Evolutionary conservation across 306 rosid species (phyloP).

Genomic region (Rosa multiflora): DNA sequence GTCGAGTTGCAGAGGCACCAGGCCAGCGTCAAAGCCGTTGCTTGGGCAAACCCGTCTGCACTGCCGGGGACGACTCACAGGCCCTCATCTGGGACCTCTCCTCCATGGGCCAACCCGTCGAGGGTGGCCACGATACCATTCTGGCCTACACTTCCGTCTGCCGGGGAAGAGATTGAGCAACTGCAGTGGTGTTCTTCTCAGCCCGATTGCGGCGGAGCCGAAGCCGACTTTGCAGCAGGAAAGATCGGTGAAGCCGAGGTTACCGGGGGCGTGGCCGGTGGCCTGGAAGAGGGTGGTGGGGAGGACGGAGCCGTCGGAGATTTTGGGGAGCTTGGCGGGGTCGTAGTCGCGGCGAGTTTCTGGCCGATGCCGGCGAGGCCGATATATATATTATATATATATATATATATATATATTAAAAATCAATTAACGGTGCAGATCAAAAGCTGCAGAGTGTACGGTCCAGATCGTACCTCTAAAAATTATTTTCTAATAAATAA

Average conservation of each 20-base stretch:
- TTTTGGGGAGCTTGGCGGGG: slow-evolving; percentile 63
- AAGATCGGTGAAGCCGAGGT: slow-evolving; percentile 72
- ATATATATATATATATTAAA: too few relatives aligned
- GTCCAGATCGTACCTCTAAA: too few relatives aligned
- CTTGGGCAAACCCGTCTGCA: slow-evolving; percentile 91
- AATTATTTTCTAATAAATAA: too few relatives aligned
- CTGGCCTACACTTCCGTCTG: slow-evolving; percentile 69
- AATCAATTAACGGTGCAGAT: too few relatives aligned
- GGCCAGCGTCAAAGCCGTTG: slow-evolving; percentile 86
- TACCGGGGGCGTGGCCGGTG: slow-evolving; percentile 71
- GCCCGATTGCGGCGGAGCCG: slow-evolving; percentile 96
- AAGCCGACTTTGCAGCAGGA: slow-evolving; percentile 79
- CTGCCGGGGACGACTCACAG: slow-evolving; percentile 98
- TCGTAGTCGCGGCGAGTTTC: slow-evolving; percentile 43
- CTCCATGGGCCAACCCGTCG: slow-evolving; percentile 92
- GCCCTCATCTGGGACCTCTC: slow-evolving; percentile 97
- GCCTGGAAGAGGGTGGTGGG: slow-evolving; percentile 84
- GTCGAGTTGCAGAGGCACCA: slow-evolving; percentile 97
- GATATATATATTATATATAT: too few relatives aligned
- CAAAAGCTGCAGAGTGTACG: too few relatives aligned
- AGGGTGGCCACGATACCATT: slow-evolving; percentile 93
- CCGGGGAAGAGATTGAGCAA: slow-evolving; percentile 97
- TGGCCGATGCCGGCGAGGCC: too few relatives aligned
- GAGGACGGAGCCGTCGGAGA: slow-evolving; percentile 73
- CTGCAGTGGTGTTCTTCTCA: slow-evolving; percentile 98